A percentile compares a stretch with the other conserved stretches of the same genome.
These are phyloP conservation scores for Fusarium equiseti DNA, from an alignment of 2,329 filamentous ascomycete species.

Conservation along the genomic window DNA sequence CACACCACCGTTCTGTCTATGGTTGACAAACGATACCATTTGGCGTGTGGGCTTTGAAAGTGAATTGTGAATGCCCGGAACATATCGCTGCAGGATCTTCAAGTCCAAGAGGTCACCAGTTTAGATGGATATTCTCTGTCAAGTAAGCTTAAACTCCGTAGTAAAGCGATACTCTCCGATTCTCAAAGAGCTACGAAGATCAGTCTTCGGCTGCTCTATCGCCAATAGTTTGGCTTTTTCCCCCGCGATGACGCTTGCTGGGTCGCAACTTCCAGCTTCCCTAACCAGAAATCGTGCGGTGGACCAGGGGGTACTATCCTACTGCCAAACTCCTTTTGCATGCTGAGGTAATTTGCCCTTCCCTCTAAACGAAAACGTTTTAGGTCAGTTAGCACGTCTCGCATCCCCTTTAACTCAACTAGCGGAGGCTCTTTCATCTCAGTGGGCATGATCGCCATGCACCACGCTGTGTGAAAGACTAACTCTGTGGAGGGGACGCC, in stretches of 20 bases:
- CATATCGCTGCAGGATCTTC: not conserved
- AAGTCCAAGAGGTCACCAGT: not conserved
- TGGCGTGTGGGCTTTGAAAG: not conserved
- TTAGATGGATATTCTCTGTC: not conserved
- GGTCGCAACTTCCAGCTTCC: constrained; percentile 43
- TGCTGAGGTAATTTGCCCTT: constrained; percentile 45
- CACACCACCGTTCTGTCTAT: not conserved
- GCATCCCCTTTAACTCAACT: constrained; percentile 54
- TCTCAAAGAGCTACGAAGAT: not conserved
- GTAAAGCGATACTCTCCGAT: not conserved
- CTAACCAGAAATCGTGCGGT: constrained; percentile 55
- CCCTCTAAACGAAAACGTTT: constrained; percentile 55
- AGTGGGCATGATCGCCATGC: constrained; percentile 58
- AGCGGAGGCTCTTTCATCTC: constrained; percentile 47
- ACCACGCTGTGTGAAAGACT: constrained; percentile 67
- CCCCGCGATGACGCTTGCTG: constrained; percentile 9
- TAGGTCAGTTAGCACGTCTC: constrained; percentile 58
- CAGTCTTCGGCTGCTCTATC: constrained; percentile 9
- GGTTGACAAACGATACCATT: not conserved
- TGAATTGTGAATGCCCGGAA: not conserved
- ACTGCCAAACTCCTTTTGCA: constrained; percentile 21
- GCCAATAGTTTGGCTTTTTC: constrained; percentile 19
- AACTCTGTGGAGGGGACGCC: constrained; percentile 61
- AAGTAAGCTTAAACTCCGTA: not conserved
- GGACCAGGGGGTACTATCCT: constrained; percentile 28